These are phyloP conservation scores for Datura wrightii DNA, from an alignment of 257 asterid species.

Conservation along the genomic window DNA sequence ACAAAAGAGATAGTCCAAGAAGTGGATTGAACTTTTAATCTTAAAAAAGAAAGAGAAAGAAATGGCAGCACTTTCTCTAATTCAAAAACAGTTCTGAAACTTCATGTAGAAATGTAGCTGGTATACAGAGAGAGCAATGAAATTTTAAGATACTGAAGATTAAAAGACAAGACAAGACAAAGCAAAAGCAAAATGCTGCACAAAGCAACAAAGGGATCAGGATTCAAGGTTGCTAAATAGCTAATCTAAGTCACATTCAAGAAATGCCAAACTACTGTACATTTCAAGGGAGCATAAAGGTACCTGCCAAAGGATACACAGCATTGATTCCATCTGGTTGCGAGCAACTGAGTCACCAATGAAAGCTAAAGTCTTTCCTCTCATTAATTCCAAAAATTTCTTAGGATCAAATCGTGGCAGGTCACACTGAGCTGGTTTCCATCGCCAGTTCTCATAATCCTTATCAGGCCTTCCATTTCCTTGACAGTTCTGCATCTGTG, in stretches of 20 bases:
- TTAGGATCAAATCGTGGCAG: conserved; percentile 77
- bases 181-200: background rate
- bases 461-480: conserved; percentile 97
- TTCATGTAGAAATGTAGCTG: background rate
- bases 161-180: conserved; percentile 13
- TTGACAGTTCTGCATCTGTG: conserved; percentile 94
- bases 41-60: conserved; percentile 1
- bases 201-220: background rate
- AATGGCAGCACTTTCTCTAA: background rate
- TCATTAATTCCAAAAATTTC: conserved; percentile 82
- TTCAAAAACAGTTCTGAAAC: background rate
- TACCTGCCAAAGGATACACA: conserved; percentile 97
- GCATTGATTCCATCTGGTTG: conserved; percentile 96
- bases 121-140: background rate
- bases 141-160: background rate
- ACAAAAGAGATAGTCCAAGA: background rate
- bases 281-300: conserved; percentile 25
- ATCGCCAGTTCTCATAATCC: conserved; percentile 90
- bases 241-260: background rate
- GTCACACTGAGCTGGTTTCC: conserved; percentile 88
- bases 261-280: conserved; percentile 15
- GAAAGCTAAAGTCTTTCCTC: conserved; percentile 92
- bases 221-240: conserved; percentile 14
- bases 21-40: background rate
- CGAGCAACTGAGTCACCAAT: conserved; percentile 97